Evolutionary conservation across 768 basidiomycete species (phyloP), one percentile per base, ranked within the genome.

Genomic region (Postia placenta): DNA sequence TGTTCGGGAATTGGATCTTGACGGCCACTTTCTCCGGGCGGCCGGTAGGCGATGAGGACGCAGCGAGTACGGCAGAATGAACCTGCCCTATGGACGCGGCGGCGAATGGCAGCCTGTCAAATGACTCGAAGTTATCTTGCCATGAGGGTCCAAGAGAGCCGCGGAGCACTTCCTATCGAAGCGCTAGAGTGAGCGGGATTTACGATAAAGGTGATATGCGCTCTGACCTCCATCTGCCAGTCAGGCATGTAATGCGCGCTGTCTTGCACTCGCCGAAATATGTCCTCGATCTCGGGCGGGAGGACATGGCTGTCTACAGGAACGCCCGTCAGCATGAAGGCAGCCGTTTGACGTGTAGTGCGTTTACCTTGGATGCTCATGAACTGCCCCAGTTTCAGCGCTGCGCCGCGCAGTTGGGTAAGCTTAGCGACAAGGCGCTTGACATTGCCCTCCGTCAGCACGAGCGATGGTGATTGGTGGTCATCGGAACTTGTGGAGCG

Each of bases 231-330:
- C 83, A 97, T 87, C 63, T 99, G 95, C 87, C 88, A 94, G 56
- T 95, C 87, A 0, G 95, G 95, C 95, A 99, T 99, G 64, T 97
- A 97, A 65, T 99, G 92, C 1, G 95, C 95, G 56, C 86, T 83
- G 56, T 95, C 90, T 62, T 98, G 95, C 0, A 99, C 94, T 24
- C 86, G 74, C 44, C 92, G 79, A 57, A 99, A 83, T 25, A 99
- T 86, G 47, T 79, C 76, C 60, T 97, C 93, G 2, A 97, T 67
- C 55, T 95, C 92, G 0, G 87, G 79, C 0, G 94, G 90, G 1
- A 99, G 73, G 30, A 89, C 70, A 54, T 95, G 86, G 0, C 92
- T 88, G 64, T 99, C 95, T 97, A 9, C 43, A 38, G 20, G 3
- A 11, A 43, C 19, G 19, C 9, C 20, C 5, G 11, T 4, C 11